These are phyloP conservation scores for Gnomoniopsis smithogilvyi DNA, from an alignment of 2,329 filamentous ascomycete species.

Conservation along the genomic window DNA sequence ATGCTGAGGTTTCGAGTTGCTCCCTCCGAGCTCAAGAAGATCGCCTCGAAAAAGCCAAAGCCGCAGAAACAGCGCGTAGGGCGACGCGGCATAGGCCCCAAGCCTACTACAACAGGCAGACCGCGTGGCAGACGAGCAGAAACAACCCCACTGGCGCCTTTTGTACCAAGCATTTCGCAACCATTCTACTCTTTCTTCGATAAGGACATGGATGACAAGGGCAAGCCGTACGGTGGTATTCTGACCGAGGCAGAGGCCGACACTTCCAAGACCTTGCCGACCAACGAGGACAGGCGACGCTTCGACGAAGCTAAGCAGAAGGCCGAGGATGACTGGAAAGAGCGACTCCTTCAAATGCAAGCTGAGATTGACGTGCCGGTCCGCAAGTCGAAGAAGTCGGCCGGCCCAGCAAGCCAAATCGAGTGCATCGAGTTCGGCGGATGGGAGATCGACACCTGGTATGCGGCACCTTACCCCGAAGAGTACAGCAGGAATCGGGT, in stretches of 20 bases:
- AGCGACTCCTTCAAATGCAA: slow-evolving; percentile 57
- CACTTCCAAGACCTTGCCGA: slow-evolving; percentile 82
- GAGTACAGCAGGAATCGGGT: slow-evolving; percentile 96
- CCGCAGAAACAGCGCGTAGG: slow-evolving; percentile 34
- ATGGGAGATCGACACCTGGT: slow-evolving; percentile 98
- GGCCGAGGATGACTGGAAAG: slow-evolving; percentile 89
- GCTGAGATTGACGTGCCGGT: slow-evolving; percentile 59
- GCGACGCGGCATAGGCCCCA: slow-evolving; percentile 38
- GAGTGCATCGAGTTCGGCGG: slow-evolving; percentile 98
- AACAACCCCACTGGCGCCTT: slow-evolving; percentile 28
- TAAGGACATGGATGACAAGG: slow-evolving; percentile 86
- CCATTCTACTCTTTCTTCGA: slow-evolving; percentile 88
- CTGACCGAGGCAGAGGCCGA: slow-evolving; percentile 86
- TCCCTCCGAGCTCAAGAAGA: slow-evolving; percentile 55
- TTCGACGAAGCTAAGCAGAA: slow-evolving; percentile 90
- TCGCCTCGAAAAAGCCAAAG: slow-evolving; percentile 57
- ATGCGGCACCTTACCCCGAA: slow-evolving; percentile 95
- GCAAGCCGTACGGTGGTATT: slow-evolving; percentile 94
- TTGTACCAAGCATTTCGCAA: slow-evolving; percentile 50
- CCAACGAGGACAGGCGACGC: slow-evolving; percentile 72
- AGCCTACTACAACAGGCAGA: slow-evolving; percentile 30
- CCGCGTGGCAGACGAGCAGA: slow-evolving; percentile 35
- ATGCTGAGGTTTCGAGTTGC: slow-evolving; percentile 59
- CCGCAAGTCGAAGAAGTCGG: slow-evolving; percentile 69
- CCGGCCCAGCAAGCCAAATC: slow-evolving; percentile 91